Evolutionary conservation across 768 basidiomycete species (phyloP), one percentile per base, ranked within the genome.

Genomic region (Lentinula sp.): DNA sequence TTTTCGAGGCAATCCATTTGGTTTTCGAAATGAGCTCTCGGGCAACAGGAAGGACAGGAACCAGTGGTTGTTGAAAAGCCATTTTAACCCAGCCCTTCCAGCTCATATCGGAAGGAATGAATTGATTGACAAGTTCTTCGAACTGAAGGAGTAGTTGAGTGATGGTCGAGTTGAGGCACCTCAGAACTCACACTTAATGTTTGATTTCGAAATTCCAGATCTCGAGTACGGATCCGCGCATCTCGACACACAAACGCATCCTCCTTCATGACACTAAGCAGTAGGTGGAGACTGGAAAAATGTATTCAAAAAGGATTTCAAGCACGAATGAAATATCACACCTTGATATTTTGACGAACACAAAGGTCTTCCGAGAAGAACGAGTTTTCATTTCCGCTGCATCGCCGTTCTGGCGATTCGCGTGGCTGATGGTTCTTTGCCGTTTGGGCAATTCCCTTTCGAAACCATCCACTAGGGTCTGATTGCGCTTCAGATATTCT

Each of bases 71-170:
- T 60, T 89, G 85, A 73, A 91, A 88, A 13, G 86, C 89, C 80
- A 91, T 89, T 67, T 87, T 89, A 37, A 91, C 80, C 89, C 89
- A 91, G 15, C 88, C 89, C 69, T 81, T 83, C 89, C 89, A 91
- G 51, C 82, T 86, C 71, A 84, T 85, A 65, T 89, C 84, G 3
- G 87, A 87, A 3, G 89, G 89, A 61, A 91, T 84, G 68, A 91
- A 91, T 65, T 91, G 87, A 65, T 87, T 84, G 13, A 89, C 86
- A 49, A 91, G 66, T 63, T 91, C 88, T 70, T 91, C 89, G 63
- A 91, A 89, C 89, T 91, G 53, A 35, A 39, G 37, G 4, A 31
- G 16, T 40, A 39, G n/a, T 23, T 40, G 48, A 21, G 57, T 65
- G 59, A 58, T 60, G 39, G 57, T 11, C 49, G n/a, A 49, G 9